phyloP scores from a whole-genome alignment of 306 rosid species.

The Quercus berberidifolia region DNA sequence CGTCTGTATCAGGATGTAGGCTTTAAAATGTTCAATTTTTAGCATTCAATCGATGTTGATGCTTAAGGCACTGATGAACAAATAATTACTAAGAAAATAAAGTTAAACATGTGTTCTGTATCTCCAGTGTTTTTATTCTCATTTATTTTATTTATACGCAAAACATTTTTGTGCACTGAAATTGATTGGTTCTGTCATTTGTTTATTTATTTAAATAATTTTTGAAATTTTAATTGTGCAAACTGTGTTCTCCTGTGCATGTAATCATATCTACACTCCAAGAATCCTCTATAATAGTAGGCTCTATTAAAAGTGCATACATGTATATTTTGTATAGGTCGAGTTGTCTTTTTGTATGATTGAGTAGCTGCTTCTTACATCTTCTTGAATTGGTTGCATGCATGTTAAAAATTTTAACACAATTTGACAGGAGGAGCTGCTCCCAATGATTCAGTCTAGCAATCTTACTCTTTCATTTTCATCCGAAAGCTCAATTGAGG shows the following conservation, averaged over 20 bases:
- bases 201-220: neutral
- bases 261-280: neutral
- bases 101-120: neutral
- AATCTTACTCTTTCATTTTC: conserved; percentile 91
- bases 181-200: neutral
- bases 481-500: conserved; percentile 89
- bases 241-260: neutral
- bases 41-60: neutral
- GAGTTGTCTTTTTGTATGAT: neutral
- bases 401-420: conserved; percentile 10
- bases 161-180: neutral
- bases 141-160: neutral
- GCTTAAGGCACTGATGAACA: neutral
- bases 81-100: neutral
- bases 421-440: conserved; percentile 78
- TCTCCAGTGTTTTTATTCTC: neutral
- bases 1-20: neutral
- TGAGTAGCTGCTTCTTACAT: neutral
- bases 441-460: conserved; percentile 71
- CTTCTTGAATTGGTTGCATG: neutral
- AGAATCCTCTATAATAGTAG: neutral
- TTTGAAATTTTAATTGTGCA: neutral
- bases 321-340: neutral
- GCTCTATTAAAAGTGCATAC: neutral
- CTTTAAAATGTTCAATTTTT: neutral